Conservation (phyloP, 73 alveolate species). For the Breviolum minutum region DNA sequence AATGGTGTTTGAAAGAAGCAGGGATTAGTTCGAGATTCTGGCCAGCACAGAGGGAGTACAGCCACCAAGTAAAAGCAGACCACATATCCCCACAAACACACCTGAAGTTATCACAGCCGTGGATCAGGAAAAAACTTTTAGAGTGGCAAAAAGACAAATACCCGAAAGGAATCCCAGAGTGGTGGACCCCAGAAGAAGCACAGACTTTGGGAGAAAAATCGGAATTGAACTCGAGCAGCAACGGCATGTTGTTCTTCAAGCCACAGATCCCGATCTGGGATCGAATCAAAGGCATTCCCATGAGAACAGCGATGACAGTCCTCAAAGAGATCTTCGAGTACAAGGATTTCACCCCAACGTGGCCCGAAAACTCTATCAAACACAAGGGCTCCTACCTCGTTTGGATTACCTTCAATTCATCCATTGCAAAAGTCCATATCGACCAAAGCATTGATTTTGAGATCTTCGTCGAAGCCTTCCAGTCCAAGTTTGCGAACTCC, state of each 20-base stretch:
- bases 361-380: not conserved
- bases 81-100: constrained; percentile 5
- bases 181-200: not conserved
- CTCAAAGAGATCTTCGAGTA: not conserved
- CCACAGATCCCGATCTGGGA: constrained; percentile 20
- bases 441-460: not conserved
- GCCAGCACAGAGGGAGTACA: constrained; percentile 5
- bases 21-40: not conserved
- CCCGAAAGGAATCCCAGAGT: not conserved
- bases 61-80: not conserved
- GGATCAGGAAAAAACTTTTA: not conserved
- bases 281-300: not conserved
- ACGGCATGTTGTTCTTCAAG: not conserved
- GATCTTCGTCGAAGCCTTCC: not conserved
- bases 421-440: not conserved
- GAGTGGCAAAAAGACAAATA: not conserved
- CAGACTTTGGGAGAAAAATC: not conserved
- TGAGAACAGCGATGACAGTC: constrained; percentile 5
- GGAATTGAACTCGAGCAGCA: not conserved
- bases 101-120: not conserved
- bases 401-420: not conserved
- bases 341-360: not conserved
- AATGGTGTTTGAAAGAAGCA: not conserved
- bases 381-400: not conserved
- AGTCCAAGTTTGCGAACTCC: not conserved